Evolutionary conservation across 1,284 basidiomycete genomes (phyloP).

Genomic region (Golubevia pallescens): DNA sequence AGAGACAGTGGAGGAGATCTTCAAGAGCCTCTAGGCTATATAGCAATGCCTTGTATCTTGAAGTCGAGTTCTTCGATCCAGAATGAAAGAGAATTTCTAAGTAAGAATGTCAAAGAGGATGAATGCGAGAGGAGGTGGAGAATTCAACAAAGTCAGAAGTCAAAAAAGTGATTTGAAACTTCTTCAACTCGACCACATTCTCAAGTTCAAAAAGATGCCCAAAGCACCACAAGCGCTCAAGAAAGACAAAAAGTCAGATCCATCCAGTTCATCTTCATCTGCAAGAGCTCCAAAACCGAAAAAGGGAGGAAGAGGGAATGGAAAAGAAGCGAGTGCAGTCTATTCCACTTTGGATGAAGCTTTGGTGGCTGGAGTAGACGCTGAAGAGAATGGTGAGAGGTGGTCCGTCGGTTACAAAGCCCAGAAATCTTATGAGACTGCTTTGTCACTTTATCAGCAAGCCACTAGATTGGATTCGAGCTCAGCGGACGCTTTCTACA

Average conservation of each 20-base stretch:
- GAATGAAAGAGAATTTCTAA: too few species aligned
- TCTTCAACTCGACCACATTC: too few species aligned
- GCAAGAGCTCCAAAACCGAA: background rate
- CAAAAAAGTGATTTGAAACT: too few species aligned
- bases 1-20: too few species aligned
- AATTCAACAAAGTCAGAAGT: too few species aligned
- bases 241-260: background rate
- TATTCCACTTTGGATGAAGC: slow-evolving; percentile 24
- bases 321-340: background rate
- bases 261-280: background rate
- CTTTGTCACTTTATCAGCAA: slow-evolving; percentile 20
- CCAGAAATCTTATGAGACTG: slow-evolving; percentile 30
- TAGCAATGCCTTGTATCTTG: too few species aligned
- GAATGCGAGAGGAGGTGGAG: too few species aligned
- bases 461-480: slow-evolving; percentile 14
- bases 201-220: background rate
- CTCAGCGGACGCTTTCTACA: slow-evolving; percentile 3
- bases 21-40: too few species aligned
- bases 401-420: slow-evolving; percentile 36
- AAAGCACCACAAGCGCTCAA: background rate
- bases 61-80: too few species aligned
- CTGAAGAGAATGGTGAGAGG: slow-evolving; percentile 42
- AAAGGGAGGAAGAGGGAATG: background rate
- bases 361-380: slow-evolving; percentile 37
- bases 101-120: too few species aligned